Percentiles rank a stretch among this genome's conserved stretches.
Conservation (phyloP, 108 stramenopile genomes). For the Epithemia pelagica region DNA sequence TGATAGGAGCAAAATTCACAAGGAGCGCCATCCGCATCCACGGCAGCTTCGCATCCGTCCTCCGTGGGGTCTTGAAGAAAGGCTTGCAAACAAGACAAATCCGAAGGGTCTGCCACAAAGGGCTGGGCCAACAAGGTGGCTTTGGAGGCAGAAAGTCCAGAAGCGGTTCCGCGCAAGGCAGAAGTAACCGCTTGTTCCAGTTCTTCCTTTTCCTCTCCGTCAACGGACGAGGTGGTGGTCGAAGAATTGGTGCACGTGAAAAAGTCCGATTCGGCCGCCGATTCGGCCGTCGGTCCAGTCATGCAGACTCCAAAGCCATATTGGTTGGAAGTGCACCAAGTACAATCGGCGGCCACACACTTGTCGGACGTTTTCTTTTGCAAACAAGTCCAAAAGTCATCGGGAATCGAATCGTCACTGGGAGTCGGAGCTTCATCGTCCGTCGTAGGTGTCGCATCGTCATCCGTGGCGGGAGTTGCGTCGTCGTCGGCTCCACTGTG, state of each 20-base stretch:
- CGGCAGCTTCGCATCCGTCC: conserved; percentile 12
- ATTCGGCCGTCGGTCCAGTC: conserved; percentile 20
- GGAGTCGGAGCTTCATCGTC: conserved; percentile 3
- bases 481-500: conserved; percentile 22
- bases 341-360: conserved; percentile 21
- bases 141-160: background rate
- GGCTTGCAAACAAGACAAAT: conserved; percentile 10
- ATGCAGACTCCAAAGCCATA: conserved; percentile 34
- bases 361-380: conserved; percentile 10
- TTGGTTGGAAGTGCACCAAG: conserved; percentile 26
- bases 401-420: conserved; percentile 19
- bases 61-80: conserved; percentile 8
- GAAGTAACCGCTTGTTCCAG: conserved; percentile 13
- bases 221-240: conserved; percentile 9
- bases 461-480: background rate
- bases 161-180: conserved; percentile 17
- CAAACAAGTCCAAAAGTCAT: conserved; percentile 30
- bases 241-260: conserved; percentile 9
- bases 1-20: conserved; percentile 30
- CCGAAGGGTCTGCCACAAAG: conserved; percentile 4
- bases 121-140: background rate
- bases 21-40: conserved; percentile 23
- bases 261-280: conserved; percentile 15
- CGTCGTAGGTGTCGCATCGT: conserved; percentile 7
- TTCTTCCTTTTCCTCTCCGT: conserved; percentile 26